Evolutionary conservation across 1,139 yeast species (phyloP).

Genomic region (Groenewaldozyma auringiensis): DNA sequence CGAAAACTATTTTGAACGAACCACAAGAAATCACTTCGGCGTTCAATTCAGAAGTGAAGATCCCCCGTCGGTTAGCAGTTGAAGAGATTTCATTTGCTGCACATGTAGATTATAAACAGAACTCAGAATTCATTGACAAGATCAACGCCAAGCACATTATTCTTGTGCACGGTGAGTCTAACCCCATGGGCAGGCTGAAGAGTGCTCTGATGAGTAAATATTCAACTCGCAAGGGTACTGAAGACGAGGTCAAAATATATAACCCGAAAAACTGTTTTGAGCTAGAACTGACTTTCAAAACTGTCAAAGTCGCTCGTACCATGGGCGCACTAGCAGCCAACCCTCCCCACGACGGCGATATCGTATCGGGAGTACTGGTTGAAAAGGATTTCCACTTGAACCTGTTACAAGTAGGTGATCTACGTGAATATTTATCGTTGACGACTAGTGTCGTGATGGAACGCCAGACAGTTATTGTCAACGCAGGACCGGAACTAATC

Average conservation of each 20-base stretch:
- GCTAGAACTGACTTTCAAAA: constrained; percentile 67
- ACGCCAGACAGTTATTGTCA: constrained; percentile 66
- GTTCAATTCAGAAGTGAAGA: constrained; percentile 67
- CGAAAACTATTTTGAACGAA: constrained; percentile 77
- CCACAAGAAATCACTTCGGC: constrained; percentile 83
- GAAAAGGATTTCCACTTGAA: constrained; percentile 86
- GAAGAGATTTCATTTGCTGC: constrained; percentile 98
- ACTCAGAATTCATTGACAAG: constrained; percentile 79
- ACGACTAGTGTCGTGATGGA: constrained; percentile 83
- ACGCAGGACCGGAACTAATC: constrained; percentile 73
- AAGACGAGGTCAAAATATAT: constrained; percentile 82
- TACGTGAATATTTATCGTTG: constrained; percentile 81
- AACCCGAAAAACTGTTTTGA: constrained; percentile 91
- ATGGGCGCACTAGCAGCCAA: constrained; percentile 64
- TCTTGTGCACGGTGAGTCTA: constrained; percentile 95
- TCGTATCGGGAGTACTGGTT: constrained; percentile 80
- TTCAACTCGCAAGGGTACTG: constrained; percentile 73
- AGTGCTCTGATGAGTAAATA: constrained; percentile 88
- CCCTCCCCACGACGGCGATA: constrained; percentile 33
- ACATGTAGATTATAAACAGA: constrained; percentile 93
- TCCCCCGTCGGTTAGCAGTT: constrained; percentile 81
- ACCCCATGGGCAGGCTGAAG: constrained; percentile 95
- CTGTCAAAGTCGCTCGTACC: constrained; percentile 79
- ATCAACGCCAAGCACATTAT: constrained; percentile 74
- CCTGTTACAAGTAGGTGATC: constrained; percentile 73